Base-by-base conservation (phyloP, 257 asterid genomes). In the Primulina huaijiensis region DNA sequence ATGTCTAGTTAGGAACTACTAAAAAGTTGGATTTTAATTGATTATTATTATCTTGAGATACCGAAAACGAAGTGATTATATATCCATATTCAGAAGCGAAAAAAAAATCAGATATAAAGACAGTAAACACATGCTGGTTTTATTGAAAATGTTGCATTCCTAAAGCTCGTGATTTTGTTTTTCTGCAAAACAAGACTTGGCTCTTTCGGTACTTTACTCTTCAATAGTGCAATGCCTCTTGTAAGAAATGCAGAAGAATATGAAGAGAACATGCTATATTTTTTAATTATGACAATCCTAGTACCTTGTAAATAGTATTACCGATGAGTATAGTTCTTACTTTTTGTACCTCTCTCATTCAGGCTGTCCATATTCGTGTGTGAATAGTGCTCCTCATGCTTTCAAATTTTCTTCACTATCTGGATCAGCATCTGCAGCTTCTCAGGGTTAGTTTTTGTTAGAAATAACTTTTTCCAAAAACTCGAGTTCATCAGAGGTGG, bases 341-440 rank as follows among this genome's bases (percentile, higher is more conserved):
- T 14, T 16, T 68, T 75, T 23, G 17, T 16, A 55, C 27, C 12
- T 4, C 50, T 4, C 8, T 25, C 60, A 9, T 77, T 78, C 89
- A 92, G 98, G 92, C 30, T 92, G 98, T 77, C 93, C 89, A 7
- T 88, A 83, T 87, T 86, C 98, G 29, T 90, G 98, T 11, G 96
- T 88, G 55, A 82, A 82, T 72, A 81, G 75, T 52, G 96, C 98
- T 69, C 97, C 96, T 69, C 90, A 83, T 46, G 93, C 89, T 7
- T 92, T 92, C 71, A 67, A 69, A 64, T 87, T 90, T 81, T 84
- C 92, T 68, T 74, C 98, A 17, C 74, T n/a, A 21, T 87, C 86
- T 0, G 94, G 92, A 72, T 83, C 92, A 55, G 97, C 95, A 0
- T 76, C 65, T 19, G 94, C 96, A 63, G 78, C 88, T 65, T 78